Evolutionary conservation across 176 grass and related monocot species (phyloP).

Genomic region (bread wheat (Triticum aestivum)): DNA sequence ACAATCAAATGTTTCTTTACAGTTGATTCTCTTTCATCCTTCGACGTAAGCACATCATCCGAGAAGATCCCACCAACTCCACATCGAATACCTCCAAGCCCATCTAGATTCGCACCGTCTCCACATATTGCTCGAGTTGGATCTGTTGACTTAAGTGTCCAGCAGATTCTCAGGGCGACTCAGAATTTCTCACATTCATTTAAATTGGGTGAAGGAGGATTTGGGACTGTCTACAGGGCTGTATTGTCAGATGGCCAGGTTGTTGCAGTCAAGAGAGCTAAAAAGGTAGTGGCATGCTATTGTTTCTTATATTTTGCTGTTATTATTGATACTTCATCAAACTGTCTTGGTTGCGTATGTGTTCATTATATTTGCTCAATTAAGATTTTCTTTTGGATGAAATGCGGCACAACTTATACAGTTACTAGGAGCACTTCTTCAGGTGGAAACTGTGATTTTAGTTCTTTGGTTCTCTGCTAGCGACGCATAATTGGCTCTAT

Average conservation of each 20-base stretch:
- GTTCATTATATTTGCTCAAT: slow-evolving; percentile 9
- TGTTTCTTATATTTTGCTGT: slow-evolving; percentile 4
- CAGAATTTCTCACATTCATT: slow-evolving; percentile 80
- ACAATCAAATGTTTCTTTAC: slow-evolving; percentile 28
- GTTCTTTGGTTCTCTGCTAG: slow-evolving; percentile 1
- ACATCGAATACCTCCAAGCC: slow-evolving; percentile 86
- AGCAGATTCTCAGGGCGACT: slow-evolving; percentile 89
- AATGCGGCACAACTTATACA: not conserved
- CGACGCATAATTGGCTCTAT: slow-evolving; percentile 9
- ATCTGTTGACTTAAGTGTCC: slow-evolving; percentile 59
- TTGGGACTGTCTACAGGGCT: slow-evolving; percentile 90
- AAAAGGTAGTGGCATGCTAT: slow-evolving; percentile 67
- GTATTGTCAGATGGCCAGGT: slow-evolving; percentile 67
- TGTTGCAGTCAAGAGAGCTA: slow-evolving; percentile 94
- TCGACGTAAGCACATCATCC: slow-evolving; percentile 73
- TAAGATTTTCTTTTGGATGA: not conserved
- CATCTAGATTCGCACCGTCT: slow-evolving; percentile 89
- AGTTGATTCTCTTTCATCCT: slow-evolving; percentile 64
- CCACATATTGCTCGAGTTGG: slow-evolving; percentile 71
- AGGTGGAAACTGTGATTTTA: not conserved
- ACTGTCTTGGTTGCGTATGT: not conserved
- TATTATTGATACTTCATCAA: slow-evolving; percentile 16
- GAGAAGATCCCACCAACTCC: slow-evolving; percentile 82
- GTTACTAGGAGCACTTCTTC: not conserved
- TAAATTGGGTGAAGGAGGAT: slow-evolving; percentile 95